Evolutionary conservation across 805 yeast species (phyloP), one percentile per base, ranked within the genome.

Genomic region (Ogataea sp.): DNA sequence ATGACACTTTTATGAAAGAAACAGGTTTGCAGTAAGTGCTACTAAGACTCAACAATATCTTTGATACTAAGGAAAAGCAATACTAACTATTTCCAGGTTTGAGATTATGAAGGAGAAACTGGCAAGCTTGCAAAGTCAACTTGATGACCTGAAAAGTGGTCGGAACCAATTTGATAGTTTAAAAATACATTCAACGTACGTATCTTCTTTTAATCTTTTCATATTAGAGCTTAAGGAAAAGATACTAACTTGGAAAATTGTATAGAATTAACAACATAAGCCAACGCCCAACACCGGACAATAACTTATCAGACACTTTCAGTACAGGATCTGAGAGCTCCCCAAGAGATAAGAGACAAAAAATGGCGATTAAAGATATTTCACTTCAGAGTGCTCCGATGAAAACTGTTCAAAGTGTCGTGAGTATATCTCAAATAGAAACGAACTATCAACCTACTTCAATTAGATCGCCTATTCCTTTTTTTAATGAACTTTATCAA

Each of bases 311-410:
- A n/a, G 33, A 17, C 4, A 17, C 9, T 16, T 30, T 5, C 21
- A 30, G 33, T 30, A 21, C 7, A 6, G 10, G 6, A 10, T 30
- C 33, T 3, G 21, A 32, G 15, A 20, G 23, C 30, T 24, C 32
- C 15, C 27, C 27, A 17, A 20, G 17, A 32, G 15, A 15, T 34
- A 40, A 43, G 18, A 34, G 36, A 17, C 39, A 36, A 15, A 36
- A 34, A 23, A 43, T 45, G 32, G 42, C 39, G 3, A 43, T 45
- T 24, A 43, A 43, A 25, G 37, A 38, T 27, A 45, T 45, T 5
- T 35, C 42, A 3, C 43, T 45, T 8, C 33, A 39, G 17, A 35
- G 38, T 21, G 47, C 49, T 2, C 49, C 49, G 9, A 45, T 45
- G 39, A 36, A 37, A 10, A 45, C 49, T 11, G 43, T 45, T 11